Evolutionary conservation across 208 protist genomes (phyloP).

Genomic region (Endotrypanum monterogeii): DNA sequence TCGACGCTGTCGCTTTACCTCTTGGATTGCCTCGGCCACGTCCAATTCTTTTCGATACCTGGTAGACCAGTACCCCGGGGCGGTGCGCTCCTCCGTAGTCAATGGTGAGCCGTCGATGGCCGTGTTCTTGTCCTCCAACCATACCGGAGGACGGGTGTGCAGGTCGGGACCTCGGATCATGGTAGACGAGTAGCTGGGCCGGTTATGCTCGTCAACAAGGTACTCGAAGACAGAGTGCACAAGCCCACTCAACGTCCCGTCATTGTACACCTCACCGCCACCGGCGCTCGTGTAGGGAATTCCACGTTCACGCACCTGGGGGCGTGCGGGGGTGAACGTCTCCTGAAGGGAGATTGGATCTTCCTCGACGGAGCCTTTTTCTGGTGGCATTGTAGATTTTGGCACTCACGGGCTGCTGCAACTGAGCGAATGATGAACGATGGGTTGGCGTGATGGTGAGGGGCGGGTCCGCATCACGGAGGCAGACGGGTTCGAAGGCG

Average conservation of each 20-base stretch:
- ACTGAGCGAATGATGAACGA: not conserved
- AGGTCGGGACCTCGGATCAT: conserved; percentile 40
- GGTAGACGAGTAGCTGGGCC: conserved; percentile 13
- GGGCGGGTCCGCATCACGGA: not conserved
- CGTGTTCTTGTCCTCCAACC: conserved; percentile 81
- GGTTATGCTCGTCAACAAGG: conserved; percentile 28
- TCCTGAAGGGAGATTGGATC: conserved; percentile 1
- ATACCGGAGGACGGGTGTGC: conserved; percentile 67
- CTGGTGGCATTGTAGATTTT: conserved; percentile 7
- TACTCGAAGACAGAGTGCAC: conserved; percentile 18
- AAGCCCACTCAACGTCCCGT: conserved; percentile 12
- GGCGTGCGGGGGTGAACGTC: not conserved
- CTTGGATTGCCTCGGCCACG: conserved; percentile 67
- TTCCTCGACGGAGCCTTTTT: conserved; percentile 14
- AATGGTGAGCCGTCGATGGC: conserved; percentile 76
- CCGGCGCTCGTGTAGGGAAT: conserved; percentile 31
- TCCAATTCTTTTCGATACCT: conserved; percentile 74
- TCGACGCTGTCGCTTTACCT: conserved; percentile 53
- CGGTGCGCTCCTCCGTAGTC: conserved; percentile 38
- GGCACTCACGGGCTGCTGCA: not conserved
- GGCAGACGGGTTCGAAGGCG: too few relatives aligned
- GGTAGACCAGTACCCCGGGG: conserved; percentile 44
- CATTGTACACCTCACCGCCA: conserved; percentile 26
- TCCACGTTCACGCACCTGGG: conserved; percentile 4
- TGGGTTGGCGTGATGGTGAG: not conserved